A percentile compares a stretch with the other conserved stretches of the same genome.
Evolutionary conservation across 805 yeast species (phyloP).

Genomic region (Candida pseudofarinosa): DNA sequence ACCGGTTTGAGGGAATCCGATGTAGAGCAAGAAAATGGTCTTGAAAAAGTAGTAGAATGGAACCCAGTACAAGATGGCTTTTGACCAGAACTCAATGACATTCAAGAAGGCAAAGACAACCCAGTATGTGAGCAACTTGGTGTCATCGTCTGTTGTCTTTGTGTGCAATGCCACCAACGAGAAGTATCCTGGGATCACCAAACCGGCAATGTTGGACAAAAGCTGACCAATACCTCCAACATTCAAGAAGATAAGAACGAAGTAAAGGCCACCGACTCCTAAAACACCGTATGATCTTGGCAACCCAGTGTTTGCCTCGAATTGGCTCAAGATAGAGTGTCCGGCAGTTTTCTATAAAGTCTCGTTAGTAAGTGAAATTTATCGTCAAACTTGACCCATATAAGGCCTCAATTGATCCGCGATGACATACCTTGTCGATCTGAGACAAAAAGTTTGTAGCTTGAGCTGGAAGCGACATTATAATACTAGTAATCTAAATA

Average conservation of each 20-base stretch:
- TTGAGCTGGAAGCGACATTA: slow-evolving; percentile 43
- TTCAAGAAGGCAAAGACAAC: slow-evolving; percentile 92
- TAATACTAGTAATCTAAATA: not conserved
- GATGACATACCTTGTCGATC: slow-evolving; percentile 44
- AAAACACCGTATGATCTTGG: slow-evolving; percentile 87
- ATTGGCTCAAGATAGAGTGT: slow-evolving; percentile 27
- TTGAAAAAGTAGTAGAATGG: slow-evolving; percentile 96
- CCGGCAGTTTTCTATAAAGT: slow-evolving; percentile 27
- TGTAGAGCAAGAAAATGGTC: slow-evolving; percentile 80
- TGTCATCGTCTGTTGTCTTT: slow-evolving; percentile 65
- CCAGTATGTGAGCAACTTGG: slow-evolving; percentile 92
- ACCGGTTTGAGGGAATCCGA: slow-evolving; percentile 81
- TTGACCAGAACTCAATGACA: slow-evolving; percentile 94
- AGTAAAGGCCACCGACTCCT: slow-evolving; percentile 61
- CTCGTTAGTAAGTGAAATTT: slow-evolving; percentile 12
- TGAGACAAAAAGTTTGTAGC: slow-evolving; percentile 43
- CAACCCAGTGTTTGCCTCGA: slow-evolving; percentile 42
- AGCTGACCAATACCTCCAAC: slow-evolving; percentile 94
- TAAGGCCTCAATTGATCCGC: slow-evolving; percentile 1
- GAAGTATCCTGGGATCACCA: slow-evolving; percentile 83
- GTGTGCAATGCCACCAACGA: slow-evolving; percentile 84
- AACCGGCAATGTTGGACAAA: slow-evolving; percentile 87
- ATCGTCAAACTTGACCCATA: too few relatives aligned
- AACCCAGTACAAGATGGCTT: slow-evolving; percentile 87
- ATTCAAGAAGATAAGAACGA: slow-evolving; percentile 78